A percentile compares a stretch with the other conserved stretches of the same genome.
These are phyloP conservation scores for Saccharomycopsis phalli DNA, from an alignment of 1,139 yeast species.

Conservation along the genomic window DNA sequence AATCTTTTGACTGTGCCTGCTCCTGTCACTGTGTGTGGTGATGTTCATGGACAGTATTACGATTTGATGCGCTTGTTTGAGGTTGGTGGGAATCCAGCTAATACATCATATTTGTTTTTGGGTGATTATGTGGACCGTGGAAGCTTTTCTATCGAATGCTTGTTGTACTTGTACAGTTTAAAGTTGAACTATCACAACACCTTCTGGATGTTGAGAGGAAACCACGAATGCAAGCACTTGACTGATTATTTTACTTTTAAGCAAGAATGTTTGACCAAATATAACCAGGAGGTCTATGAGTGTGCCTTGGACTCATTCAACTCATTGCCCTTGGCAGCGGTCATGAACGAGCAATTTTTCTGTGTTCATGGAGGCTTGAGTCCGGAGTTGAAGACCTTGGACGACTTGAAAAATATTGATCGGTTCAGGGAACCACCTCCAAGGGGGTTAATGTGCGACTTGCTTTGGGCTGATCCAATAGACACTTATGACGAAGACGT, in stretches of 20 bases:
- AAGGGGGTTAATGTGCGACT: slow-evolving; percentile 87
- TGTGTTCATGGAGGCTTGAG: slow-evolving; percentile 98
- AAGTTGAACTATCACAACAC: slow-evolving; percentile 72
- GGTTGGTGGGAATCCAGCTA: slow-evolving; percentile 84
- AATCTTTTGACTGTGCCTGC: slow-evolving; percentile 77
- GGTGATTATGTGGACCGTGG: slow-evolving; percentile 98
- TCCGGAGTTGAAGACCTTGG: slow-evolving; percentile 66
- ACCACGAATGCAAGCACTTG: slow-evolving; percentile 91
- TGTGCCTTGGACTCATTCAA: slow-evolving; percentile 76
- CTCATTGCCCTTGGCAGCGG: slow-evolving; percentile 84
- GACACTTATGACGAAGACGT: slow-evolving; percentile 78
- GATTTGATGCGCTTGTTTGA: slow-evolving; percentile 89
- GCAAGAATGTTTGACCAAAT: slow-evolving; percentile 84
- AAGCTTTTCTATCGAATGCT: slow-evolving; percentile 81
- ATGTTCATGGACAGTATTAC: slow-evolving; percentile 89
- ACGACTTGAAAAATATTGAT: slow-evolving; percentile 61
- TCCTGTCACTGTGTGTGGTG: slow-evolving; percentile 95
- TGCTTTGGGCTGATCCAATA: slow-evolving; percentile 93
- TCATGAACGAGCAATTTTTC: slow-evolving; percentile 89
- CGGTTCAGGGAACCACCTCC: slow-evolving; percentile 93
- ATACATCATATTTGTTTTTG: slow-evolving; percentile 69
- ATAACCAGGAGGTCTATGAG: slow-evolving; percentile 58
- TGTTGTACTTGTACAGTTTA: slow-evolving; percentile 69
- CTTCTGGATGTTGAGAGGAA: slow-evolving; percentile 82
- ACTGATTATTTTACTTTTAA: slow-evolving; percentile 93